Conservation (phyloP, 2,329 filamentous ascomycete genomes). For the Cucurbitaria berberidis region DNA sequence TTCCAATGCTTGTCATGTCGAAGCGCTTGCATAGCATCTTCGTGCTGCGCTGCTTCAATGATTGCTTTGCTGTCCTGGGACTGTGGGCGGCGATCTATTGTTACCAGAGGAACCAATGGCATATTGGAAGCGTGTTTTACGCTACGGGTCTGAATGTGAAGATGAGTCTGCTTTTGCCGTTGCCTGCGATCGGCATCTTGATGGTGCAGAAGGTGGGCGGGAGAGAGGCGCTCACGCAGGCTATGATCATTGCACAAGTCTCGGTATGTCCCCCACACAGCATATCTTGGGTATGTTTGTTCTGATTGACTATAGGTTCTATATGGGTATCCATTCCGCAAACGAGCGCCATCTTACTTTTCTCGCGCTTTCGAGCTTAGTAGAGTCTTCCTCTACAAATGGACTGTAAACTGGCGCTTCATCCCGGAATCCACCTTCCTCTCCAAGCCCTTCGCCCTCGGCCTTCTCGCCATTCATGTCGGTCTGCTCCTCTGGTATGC, state of each 20-base stretch:
- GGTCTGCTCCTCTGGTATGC: slow-evolving; percentile 71
- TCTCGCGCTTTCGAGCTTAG: slow-evolving; percentile 88
- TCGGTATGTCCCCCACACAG: slow-evolving; percentile 62
- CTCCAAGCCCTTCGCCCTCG: slow-evolving; percentile 69
- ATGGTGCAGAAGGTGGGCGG: slow-evolving; percentile 77
- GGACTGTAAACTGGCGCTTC: slow-evolving; percentile 99
- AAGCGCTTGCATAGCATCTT: slow-evolving; percentile 95
- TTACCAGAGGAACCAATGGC: slow-evolving; percentile 78
- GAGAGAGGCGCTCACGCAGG: slow-evolving; percentile 68
- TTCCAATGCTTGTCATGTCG: slow-evolving; percentile 83
- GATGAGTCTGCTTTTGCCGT: slow-evolving; percentile 85
- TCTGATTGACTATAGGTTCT: slow-evolving; percentile 52
- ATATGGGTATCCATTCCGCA: slow-evolving; percentile 70
- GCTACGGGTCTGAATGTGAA: slow-evolving; percentile 87
- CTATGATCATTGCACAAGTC: slow-evolving; percentile 74
- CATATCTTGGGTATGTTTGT: neutral
- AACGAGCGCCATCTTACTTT: slow-evolving; percentile 74
- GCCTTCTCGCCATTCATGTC: slow-evolving; percentile 70
- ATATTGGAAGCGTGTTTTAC: slow-evolving; percentile 73
- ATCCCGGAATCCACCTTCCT: slow-evolving; percentile 84
- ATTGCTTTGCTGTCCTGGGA: slow-evolving; percentile 84
- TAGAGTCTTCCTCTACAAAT: slow-evolving; percentile 91
- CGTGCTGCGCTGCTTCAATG: slow-evolving; percentile 91
- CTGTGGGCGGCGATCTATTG: slow-evolving; percentile 82
- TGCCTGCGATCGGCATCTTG: slow-evolving; percentile 80